A percentile compares a stretch with the other conserved stretches of the same genome.
phyloP scores from a whole-genome alignment of 2,329 filamentous ascomycete species.

The Penicillium sp. region DNA sequence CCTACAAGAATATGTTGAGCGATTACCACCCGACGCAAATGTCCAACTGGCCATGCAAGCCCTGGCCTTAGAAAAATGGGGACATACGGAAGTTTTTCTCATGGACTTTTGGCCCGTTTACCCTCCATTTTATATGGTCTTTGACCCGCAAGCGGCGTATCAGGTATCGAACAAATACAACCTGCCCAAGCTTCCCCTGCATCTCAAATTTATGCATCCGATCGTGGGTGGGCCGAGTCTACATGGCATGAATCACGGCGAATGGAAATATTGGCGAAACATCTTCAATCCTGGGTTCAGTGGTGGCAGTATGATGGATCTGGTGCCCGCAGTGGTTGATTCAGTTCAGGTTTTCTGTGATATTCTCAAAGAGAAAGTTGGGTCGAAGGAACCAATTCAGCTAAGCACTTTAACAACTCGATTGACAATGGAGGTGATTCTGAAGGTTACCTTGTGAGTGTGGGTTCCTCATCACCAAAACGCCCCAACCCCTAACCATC shows the following conservation, averaged over 20 bases:
- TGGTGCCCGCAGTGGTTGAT: neutral
- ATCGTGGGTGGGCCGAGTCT: neutral
- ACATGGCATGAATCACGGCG: neutral
- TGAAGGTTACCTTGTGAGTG: neutral
- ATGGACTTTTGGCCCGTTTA: neutral
- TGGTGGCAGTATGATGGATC: neutral
- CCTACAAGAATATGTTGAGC: neutral
- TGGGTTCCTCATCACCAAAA: neutral
- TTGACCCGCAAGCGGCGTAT: neutral
- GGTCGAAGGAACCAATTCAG: neutral
- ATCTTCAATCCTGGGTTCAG: conserved; percentile 1
- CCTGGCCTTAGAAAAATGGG: neutral
- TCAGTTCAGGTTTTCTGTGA: neutral
- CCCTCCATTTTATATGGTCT: neutral
- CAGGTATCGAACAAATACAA: neutral
- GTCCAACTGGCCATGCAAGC: neutral
- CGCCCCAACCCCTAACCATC: no score
- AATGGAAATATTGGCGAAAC: neutral
- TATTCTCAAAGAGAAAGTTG: neutral
- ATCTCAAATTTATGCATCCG: neutral
- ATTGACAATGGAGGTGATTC: neutral
- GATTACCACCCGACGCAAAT: neutral
- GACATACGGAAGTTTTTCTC: neutral
- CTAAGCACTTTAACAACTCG: neutral
- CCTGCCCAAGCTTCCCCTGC: neutral